phyloP scores from a whole-genome alignment of 1,284 basidiomycete genomes.

The Melanopsichium pennsylvanicum region DNA sequence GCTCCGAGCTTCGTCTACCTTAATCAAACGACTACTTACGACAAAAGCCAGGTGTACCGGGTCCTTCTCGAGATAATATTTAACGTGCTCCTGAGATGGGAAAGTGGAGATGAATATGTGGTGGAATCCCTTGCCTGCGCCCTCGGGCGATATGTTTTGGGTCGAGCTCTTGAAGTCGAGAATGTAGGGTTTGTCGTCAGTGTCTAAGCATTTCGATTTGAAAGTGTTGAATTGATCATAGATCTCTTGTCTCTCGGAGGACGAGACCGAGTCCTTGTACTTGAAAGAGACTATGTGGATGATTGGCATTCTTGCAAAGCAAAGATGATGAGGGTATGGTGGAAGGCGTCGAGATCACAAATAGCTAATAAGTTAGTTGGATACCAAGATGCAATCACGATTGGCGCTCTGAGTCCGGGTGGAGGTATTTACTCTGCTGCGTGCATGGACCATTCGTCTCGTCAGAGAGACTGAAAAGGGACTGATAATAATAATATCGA shows the following conservation, averaged over 20 bases:
- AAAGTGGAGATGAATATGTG: constrained; percentile 51
- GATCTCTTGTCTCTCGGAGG: constrained; percentile 15
- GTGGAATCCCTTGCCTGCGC: constrained; percentile 44
- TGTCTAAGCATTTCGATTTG: constrained; percentile 10
- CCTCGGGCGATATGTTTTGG: constrained; percentile 37
- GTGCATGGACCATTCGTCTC: too few species aligned
- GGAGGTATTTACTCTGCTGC: too few species aligned
- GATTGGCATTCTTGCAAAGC: constrained; percentile 42
- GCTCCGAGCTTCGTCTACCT: neutral
- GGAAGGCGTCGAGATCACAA: too few species aligned
- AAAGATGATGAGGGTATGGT: neutral
- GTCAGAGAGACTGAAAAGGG: too few species aligned
- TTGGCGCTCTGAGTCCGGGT: too few species aligned
- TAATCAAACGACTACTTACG: constrained; percentile 7
- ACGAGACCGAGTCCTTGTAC: constrained; percentile 26
- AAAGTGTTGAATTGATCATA: constrained; percentile 33
- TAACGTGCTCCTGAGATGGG: constrained; percentile 24
- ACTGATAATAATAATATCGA: too few species aligned
- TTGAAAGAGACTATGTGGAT: constrained; percentile 50
- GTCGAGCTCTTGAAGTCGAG: constrained; percentile 41
- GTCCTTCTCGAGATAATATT: constrained; percentile 44
- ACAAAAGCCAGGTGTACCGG: constrained; percentile 43
- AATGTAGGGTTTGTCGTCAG: constrained; percentile 39
- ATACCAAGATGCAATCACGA: too few species aligned
- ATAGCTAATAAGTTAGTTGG: too few species aligned